Evolutionary conservation across 805 yeast species (phyloP).

Genomic region (Spathaspora hagerdaliae): DNA sequence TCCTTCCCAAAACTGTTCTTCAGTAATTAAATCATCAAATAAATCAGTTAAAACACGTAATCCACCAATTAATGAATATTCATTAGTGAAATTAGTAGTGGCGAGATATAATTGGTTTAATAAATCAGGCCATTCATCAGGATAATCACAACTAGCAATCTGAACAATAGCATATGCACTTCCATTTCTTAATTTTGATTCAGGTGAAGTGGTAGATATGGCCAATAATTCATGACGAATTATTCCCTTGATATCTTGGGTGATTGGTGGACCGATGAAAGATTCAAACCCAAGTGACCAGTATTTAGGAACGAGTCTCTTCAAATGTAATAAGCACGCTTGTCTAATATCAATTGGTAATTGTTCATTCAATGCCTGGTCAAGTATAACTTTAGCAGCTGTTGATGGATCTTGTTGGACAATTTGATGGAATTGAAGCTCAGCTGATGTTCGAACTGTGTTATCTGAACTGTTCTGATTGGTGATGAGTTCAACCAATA

Average conservation of each 20-base stretch:
- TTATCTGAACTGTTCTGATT: slow-evolving; percentile 47
- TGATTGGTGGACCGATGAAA: slow-evolving; percentile 62
- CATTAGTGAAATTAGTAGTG: slow-evolving; percentile 27
- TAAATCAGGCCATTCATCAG: slow-evolving; percentile 92
- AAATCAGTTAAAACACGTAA: slow-evolving; percentile 66
- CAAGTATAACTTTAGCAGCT: slow-evolving; percentile 39
- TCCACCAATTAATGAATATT: slow-evolving; percentile 47
- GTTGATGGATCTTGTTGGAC: slow-evolving; percentile 49
- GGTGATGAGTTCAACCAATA: slow-evolving; percentile 1
- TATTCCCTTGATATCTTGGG: slow-evolving; percentile 45
- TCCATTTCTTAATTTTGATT: slow-evolving; percentile 60
- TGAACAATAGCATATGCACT: slow-evolving; percentile 76
- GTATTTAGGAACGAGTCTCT: slow-evolving; percentile 61
- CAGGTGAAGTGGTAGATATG: slow-evolving; percentile 39
- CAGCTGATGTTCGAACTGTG: slow-evolving; percentile 47
- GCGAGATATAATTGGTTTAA: slow-evolving; percentile 44
- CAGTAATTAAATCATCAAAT: slow-evolving; percentile 81
- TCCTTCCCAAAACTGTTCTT: slow-evolving; percentile 78
- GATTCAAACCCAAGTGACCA: slow-evolving; percentile 87
- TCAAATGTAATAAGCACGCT: slow-evolving; percentile 61
- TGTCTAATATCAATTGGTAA: slow-evolving; percentile 46
- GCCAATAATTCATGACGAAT: slow-evolving; percentile 50
- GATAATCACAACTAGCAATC: slow-evolving; percentile 85
- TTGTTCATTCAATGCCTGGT: slow-evolving; percentile 31
- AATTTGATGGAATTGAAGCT: slow-evolving; percentile 40